A percentile compares a stretch with the other conserved stretches of the same genome.
phyloP scores from a whole-genome alignment of 257 asterid species.

The Coffea canephora region DNA sequence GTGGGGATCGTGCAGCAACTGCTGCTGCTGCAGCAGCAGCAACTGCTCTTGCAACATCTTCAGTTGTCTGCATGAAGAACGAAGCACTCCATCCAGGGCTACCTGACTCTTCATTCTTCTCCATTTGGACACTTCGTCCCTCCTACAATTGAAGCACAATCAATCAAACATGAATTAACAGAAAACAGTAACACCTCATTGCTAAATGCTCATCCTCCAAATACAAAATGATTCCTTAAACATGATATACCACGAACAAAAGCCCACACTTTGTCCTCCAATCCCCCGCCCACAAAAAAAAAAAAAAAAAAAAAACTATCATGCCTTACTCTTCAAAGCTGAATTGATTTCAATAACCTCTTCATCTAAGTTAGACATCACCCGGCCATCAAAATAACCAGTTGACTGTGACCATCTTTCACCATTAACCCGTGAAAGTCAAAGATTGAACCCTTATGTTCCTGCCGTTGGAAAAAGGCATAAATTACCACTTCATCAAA shows the following conservation, averaged over 20 bases:
- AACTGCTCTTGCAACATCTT: conserved; percentile 95
- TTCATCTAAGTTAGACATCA: neutral
- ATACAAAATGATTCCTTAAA: neutral
- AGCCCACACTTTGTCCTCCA: neutral
- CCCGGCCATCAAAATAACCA: neutral
- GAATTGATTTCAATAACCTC: neutral
- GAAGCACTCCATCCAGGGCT: conserved; percentile 95
- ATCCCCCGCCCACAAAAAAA: neutral
- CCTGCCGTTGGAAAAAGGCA: neutral
- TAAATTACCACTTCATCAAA: neutral
- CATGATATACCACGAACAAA: neutral
- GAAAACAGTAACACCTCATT: neutral
- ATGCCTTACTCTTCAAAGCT: neutral
- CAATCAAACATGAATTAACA: neutral
- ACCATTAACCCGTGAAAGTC: neutral
- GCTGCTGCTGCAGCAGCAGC: conserved; percentile 96
- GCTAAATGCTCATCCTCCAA: neutral
- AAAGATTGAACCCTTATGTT: neutral
- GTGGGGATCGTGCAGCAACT: conserved; percentile 75
- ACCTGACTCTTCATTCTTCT: conserved; percentile 68
- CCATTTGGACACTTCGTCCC: conserved; percentile 46
- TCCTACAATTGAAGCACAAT: conserved; percentile 28
- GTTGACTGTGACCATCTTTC: neutral
- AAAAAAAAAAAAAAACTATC: neutral
- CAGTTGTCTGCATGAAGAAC: conserved; percentile 77